phyloP scores from a whole-genome alignment of 345 rosid species.

The Eucalyptus cloeziana region DNA sequence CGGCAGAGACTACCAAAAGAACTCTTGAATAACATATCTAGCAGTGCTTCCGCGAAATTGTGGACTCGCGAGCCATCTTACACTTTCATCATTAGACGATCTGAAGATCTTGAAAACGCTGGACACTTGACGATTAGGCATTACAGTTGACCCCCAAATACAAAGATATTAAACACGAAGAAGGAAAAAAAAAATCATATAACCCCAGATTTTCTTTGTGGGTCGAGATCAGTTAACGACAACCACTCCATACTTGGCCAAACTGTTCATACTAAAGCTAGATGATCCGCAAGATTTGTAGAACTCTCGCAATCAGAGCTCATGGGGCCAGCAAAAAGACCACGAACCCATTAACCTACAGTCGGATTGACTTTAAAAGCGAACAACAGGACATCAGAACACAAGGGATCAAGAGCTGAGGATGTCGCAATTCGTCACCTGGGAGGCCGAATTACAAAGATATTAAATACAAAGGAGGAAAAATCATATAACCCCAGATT shows the following conservation, averaged over 20 bases:
- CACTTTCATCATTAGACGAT: background rate
- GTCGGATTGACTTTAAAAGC: background rate
- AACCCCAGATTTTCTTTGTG: background rate
- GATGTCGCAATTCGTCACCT: constrained; percentile 26
- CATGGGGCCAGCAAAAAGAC: background rate
- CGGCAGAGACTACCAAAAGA: background rate
- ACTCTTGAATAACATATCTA: background rate
- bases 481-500: background rate
- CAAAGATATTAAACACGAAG: background rate
- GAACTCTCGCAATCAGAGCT: background rate
- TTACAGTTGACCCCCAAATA: background rate
- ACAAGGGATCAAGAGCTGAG: background rate
- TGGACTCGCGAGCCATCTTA: background rate
- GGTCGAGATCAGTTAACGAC: background rate
- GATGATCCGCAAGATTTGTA: background rate
- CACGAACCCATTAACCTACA: background rate
- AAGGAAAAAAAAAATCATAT: background rate
- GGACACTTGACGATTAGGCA: background rate
- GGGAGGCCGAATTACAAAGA: constrained; percentile 9
- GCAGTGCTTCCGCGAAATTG: background rate
- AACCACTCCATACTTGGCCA: background rate
- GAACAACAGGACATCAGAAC: background rate
- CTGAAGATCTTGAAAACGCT: background rate
- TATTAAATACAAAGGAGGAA: background rate
- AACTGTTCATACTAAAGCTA: background rate